These are phyloP conservation scores for Apiospora arundinis DNA, from an alignment of 2,329 filamentous ascomycete species.

Conservation along the genomic window DNA sequence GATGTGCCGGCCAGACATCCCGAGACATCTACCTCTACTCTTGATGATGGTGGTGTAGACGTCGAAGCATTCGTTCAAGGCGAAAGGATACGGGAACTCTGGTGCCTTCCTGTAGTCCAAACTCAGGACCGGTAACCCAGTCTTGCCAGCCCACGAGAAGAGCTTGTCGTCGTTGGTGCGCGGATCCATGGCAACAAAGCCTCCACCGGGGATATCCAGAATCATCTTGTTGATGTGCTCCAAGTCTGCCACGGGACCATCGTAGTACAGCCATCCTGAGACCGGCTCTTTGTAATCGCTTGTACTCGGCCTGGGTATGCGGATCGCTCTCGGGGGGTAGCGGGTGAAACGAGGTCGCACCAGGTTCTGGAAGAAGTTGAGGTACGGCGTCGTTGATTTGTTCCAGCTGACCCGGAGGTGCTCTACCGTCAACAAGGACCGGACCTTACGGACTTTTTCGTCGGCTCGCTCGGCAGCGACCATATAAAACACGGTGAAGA, in stretches of 20 bases:
- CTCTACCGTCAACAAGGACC: constrained; percentile 85
- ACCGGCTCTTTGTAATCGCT: constrained; percentile 87
- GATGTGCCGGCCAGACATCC: constrained; percentile 68
- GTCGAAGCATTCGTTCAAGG: constrained; percentile 86
- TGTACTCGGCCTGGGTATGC: constrained; percentile 79
- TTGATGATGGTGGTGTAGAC: constrained; percentile 78
- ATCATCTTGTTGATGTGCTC: constrained; percentile 79
- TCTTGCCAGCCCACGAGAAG: constrained; percentile 88
- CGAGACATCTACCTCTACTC: constrained; percentile 76
- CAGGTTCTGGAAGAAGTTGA: constrained; percentile 74
- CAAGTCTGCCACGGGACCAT: constrained; percentile 81
- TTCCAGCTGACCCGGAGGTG: constrained; percentile 95
- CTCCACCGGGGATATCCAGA: constrained; percentile 90
- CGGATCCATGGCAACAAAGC: constrained; percentile 97
- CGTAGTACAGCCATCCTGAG: constrained; percentile 90
- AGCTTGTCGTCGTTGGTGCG: constrained; percentile 93
- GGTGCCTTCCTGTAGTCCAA: constrained; percentile 90
- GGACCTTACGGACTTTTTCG: constrained; percentile 92
- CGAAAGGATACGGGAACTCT: constrained; percentile 84
- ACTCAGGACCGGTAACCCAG: constrained; percentile 86
- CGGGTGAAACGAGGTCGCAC: constrained; percentile 80
- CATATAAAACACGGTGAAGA: constrained; percentile 90
- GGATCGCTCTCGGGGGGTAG: constrained; percentile 81
- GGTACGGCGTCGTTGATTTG: constrained; percentile 87
- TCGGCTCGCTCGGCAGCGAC: constrained; percentile 93